Conservation (phyloP, 78 protist species). For the Dictyostelium intermedium region DNA sequence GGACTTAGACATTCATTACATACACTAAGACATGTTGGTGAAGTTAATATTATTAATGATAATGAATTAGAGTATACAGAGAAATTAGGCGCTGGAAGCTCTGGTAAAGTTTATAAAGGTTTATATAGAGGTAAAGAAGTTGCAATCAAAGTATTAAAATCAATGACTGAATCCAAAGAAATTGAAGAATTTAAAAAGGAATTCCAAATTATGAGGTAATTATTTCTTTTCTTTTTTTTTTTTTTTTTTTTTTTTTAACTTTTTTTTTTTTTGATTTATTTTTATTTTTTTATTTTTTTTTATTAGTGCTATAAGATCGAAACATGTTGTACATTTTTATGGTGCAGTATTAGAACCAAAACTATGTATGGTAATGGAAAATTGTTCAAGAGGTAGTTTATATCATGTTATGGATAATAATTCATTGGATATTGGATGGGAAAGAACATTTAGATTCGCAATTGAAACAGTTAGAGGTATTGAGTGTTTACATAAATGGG, state of each 20-base stretch:
- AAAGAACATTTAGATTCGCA: slow-evolving; percentile 48
- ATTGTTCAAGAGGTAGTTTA: slow-evolving; percentile 74
- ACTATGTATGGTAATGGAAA: slow-evolving; percentile 85
- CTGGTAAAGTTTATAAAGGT: slow-evolving; percentile 84
- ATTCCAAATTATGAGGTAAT: slow-evolving; percentile 86
- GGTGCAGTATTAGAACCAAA: slow-evolving; percentile 85
- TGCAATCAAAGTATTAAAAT: slow-evolving; percentile 79
- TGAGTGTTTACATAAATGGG: slow-evolving; percentile 79
- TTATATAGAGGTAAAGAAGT: slow-evolving; percentile 72
- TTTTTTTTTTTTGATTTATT: not conserved
- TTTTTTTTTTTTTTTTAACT: not conserved
- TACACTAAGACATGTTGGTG: slow-evolving; percentile 47
- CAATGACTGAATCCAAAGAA: slow-evolving; percentile 63
- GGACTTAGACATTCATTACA: slow-evolving; percentile 65
- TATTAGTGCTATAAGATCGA: slow-evolving; percentile 72
- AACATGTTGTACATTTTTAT: slow-evolving; percentile 78
- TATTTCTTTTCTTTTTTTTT: not conserved
- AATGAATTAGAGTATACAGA: slow-evolving; percentile 76
- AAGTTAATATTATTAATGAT: slow-evolving; percentile 37
- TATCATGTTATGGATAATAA: slow-evolving; percentile 80
- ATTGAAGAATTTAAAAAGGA: slow-evolving; percentile 85
- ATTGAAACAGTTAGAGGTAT: slow-evolving; percentile 61
- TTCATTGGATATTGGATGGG: slow-evolving; percentile 77
- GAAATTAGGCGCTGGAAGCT: slow-evolving; percentile 74
- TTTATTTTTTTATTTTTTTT: not conserved